Percentiles rank a stretch among this genome's conserved stretches.
These are phyloP conservation scores for Diaporthe longicolla DNA, from an alignment of 2,329 filamentous ascomycete genomes.

Conservation along the genomic window DNA sequence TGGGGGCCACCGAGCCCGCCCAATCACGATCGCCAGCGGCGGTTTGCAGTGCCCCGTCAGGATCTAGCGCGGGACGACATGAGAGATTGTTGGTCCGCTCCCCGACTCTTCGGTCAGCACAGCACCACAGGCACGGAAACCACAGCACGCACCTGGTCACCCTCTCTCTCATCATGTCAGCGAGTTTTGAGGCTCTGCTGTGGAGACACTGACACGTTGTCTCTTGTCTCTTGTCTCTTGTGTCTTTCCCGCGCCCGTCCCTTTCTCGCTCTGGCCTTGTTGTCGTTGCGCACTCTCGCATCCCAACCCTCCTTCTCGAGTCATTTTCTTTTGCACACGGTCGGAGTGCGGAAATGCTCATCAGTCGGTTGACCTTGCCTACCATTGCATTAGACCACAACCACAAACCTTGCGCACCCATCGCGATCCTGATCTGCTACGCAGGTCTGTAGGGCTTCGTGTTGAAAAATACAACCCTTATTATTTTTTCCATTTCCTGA, in stretches of 20 bases:
- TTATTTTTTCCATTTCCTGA: not conserved
- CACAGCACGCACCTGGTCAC: not conserved
- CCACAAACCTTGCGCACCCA: not conserved
- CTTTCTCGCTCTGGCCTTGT: not conserved
- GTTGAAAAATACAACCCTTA: not conserved
- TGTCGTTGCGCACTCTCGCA: conserved; percentile 14
- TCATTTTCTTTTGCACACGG: conserved; percentile 4
- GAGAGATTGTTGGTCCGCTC: conserved; percentile 29
- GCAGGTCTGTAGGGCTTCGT: not conserved
- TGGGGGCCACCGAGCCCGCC: conserved; percentile 22
- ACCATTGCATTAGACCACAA: conserved; percentile 13
- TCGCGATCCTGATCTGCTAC: not conserved
- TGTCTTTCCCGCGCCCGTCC: not conserved
- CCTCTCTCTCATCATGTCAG: conserved; percentile 12
- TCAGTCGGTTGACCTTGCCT: not conserved
- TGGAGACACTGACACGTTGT: conserved; percentile 29
- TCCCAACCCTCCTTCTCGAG: conserved; percentile 1
- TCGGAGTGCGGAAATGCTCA: conserved; percentile 2
- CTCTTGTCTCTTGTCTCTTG: conserved; percentile 21
- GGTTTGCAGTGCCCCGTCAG: conserved; percentile 1
- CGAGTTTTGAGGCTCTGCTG: conserved; percentile 34
- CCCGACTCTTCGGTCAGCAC: conserved; percentile 24
- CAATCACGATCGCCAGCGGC: conserved; percentile 3
- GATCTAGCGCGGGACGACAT: conserved; percentile 10
- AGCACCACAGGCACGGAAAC: not conserved